phyloP scores from a whole-genome alignment of 768 basidiomycete genomes.

The Nidularia sp. region DNA sequence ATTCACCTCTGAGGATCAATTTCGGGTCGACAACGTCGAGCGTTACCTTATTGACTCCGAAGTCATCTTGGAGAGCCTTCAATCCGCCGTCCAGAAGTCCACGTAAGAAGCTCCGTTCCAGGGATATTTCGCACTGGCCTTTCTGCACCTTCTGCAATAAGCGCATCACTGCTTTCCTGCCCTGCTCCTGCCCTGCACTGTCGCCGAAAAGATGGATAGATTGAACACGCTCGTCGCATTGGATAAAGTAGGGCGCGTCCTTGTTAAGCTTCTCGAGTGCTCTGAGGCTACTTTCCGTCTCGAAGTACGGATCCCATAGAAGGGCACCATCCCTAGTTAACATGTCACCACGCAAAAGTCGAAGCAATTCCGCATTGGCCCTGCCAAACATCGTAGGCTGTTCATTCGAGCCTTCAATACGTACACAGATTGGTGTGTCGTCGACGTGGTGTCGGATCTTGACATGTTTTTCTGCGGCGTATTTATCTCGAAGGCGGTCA shows the following conservation, averaged over 20 bases:
- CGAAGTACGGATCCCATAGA: constrained; percentile 49
- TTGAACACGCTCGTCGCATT: constrained; percentile 32
- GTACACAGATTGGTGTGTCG: too few species aligned
- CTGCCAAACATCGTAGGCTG: too few species aligned
- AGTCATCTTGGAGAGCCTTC: constrained; percentile 25
- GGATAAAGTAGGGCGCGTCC: constrained; percentile 28
- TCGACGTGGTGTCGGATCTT: constrained; percentile 27
- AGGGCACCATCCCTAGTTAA: constrained; percentile 21
- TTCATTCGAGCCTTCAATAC: too few species aligned
- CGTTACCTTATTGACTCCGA: constrained; percentile 37
- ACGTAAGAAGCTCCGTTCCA: constrained; percentile 28
- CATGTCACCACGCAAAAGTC: constrained; percentile 32
- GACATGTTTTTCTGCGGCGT: constrained; percentile 16
- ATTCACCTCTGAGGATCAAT: constrained; percentile 38
- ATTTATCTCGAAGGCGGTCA: constrained; percentile 20
- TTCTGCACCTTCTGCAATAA: constrained; percentile 34
- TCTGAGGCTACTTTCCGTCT: constrained; percentile 31
- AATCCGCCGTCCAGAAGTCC: constrained; percentile 35
- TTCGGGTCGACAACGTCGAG: constrained; percentile 36
- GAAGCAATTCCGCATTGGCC: constrained; percentile 3
- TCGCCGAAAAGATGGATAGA: constrained; percentile 37
- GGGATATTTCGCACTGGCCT: constrained; percentile 26
- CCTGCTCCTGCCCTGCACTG: constrained; percentile 13
- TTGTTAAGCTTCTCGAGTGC: constrained; percentile 31
- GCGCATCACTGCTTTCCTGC: constrained; percentile 20